Base-by-base conservation (phyloP, 768 basidiomycete species). In the Lentinus brumalis region DNA sequence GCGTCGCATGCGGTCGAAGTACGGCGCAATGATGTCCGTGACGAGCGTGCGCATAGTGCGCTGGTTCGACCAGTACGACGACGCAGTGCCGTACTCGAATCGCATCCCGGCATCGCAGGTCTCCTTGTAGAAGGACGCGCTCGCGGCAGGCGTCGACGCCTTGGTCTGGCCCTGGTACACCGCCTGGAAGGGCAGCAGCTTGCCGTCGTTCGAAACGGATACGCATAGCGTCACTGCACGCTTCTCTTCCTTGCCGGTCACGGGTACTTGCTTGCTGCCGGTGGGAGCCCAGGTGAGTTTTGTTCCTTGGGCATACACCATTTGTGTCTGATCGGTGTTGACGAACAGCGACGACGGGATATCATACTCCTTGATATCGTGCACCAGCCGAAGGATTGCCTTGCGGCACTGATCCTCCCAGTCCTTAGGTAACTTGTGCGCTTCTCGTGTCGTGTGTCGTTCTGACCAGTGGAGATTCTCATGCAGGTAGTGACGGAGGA, bases 301-400 rank as follows among this genome's bases (percentile, higher is more conserved):
- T 6, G 62, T 53, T 9, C 68, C 73, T 29, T 65, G 72, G 3
- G 66, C 60, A 47, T 70, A 73, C 0, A 72, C 32, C 7, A 71
- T 40, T 41, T 77, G 74, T 3, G 74, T 77, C 51, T 80, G 79
- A 65, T 81, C 76, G 0, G 66, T 60, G 54, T 80, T 77, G 50
- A 76, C 73, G n/a, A 45, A 16, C 15, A 45, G 18, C 15, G 15
- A 45, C 44, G n/a, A 8, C 15, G 16, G 44, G 44, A 45, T 45
- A 18, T 45, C 44, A 16, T 45, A 14, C 12, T 50, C 53, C 15
- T n/a, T 14, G n/a, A 45, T 45, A 7, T 14, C 44, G 16, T 7
- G 44, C 15, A 71, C 73, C 38, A 68, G 57, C 0, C 71, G 61
- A 2, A 77, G 30, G 49, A 66, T 59, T 0, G 71, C 57, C 0